Evolutionary conservation across 768 basidiomycete genomes (phyloP).

Genomic region (Lentinula boryana): DNA sequence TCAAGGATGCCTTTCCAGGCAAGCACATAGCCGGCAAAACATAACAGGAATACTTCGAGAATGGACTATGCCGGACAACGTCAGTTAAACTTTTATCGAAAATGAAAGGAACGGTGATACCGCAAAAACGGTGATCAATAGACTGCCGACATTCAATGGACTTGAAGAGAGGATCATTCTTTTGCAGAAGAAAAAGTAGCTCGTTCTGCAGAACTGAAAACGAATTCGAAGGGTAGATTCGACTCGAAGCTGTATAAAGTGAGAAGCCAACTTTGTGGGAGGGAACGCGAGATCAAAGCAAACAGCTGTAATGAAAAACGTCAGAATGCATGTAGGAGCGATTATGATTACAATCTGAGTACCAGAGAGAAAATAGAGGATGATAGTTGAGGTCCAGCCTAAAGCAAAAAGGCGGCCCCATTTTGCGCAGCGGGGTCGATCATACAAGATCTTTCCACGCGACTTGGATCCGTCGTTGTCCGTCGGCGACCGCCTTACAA

Average conservation of each 20-base stretch:
- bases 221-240: not conserved
- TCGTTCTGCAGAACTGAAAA: not conserved
- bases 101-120: not conserved
- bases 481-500: not conserved
- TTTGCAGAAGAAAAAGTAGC: not conserved
- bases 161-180: not conserved
- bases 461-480: not conserved
- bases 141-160: not conserved
- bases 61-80: conserved; percentile 57
- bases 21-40: conserved; percentile 78
- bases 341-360: not conserved
- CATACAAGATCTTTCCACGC: not conserved
- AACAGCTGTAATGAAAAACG: not conserved
- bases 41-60: conserved; percentile 81
- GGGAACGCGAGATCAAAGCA: not conserved
- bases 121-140: conserved; percentile 1
- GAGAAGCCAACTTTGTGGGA: not conserved
- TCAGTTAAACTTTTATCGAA: conserved; percentile 5
- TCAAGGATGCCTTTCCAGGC: conserved; percentile 79
- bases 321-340: not conserved
- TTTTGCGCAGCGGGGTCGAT: not conserved
- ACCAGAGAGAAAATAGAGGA: not conserved
- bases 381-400: not conserved
- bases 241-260: not conserved
- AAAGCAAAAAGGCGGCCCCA: not conserved